phyloP scores from a whole-genome alignment of 441 rosid genomes.

The Theobroma grandiflorum region DNA sequence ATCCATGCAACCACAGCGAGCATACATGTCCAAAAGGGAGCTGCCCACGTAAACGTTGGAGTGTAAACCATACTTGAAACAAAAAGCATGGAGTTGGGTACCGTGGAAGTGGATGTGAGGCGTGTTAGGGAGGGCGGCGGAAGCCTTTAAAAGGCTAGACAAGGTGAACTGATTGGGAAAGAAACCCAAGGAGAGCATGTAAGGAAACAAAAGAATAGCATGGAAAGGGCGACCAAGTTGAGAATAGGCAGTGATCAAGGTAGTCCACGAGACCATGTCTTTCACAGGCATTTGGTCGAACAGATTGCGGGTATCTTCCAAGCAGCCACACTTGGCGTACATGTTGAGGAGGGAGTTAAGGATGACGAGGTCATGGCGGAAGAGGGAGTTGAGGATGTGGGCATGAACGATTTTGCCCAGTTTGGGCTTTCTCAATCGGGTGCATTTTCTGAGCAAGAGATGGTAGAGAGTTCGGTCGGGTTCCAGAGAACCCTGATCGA shows the following conservation, averaged over 20 bases:
- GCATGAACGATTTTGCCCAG: conserved; percentile 47
- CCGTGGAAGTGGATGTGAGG: conserved; percentile 32
- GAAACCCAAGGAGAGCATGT: conserved; percentile 44
- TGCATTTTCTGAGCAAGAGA: conserved; percentile 47
- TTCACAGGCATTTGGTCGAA: conserved; percentile 44
- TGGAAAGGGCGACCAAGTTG: conserved; percentile 40
- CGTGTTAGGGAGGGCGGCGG: conserved; percentile 29
- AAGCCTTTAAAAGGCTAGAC: conserved; percentile 54
- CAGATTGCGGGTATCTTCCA: conserved; percentile 40
- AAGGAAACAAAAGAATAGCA: conserved; percentile 51
- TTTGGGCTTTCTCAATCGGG: conserved; percentile 41
- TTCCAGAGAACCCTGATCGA: conserved; percentile 42
- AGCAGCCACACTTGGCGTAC: conserved; percentile 44
- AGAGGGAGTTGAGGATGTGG: conserved; percentile 41
- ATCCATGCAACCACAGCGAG: conserved; percentile 42
- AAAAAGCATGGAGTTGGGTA: conserved; percentile 52
- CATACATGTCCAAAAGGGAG: conserved; percentile 54
- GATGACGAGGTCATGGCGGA: conserved; percentile 35
- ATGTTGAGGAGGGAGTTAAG: conserved; percentile 38
- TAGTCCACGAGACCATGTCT: conserved; percentile 53
- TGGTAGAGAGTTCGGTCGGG: conserved; percentile 46
- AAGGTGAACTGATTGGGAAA: conserved; percentile 55
- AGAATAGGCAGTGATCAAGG: conserved; percentile 49
- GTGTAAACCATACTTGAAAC: conserved; percentile 49
- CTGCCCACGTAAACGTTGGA: conserved; percentile 55